Evolutionary conservation across 1,139 yeast genomes (phyloP).

Genomic region (Hansenula lynferdii): DNA sequence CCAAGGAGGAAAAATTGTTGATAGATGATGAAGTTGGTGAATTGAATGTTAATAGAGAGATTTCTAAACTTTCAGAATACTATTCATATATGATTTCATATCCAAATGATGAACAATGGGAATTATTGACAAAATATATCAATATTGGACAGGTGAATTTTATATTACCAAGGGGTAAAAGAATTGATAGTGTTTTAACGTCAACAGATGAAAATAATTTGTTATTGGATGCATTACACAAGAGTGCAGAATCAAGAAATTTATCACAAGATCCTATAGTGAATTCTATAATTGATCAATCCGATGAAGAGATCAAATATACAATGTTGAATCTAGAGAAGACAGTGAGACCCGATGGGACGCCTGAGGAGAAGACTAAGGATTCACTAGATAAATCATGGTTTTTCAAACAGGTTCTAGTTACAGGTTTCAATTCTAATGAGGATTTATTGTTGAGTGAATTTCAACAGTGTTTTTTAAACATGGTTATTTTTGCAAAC

Average conservation of each 20-base stretch:
- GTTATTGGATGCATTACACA: slow-evolving; percentile 26
- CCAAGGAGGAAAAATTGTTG: slow-evolving; percentile 22
- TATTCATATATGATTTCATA: slow-evolving; percentile 29
- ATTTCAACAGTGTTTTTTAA: slow-evolving; percentile 33
- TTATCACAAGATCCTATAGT: slow-evolving; percentile 24
- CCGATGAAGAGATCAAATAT: slow-evolving; percentile 28
- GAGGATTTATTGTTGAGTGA: slow-evolving; percentile 31
- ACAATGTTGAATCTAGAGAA: slow-evolving; percentile 32
- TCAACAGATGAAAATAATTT: slow-evolving; percentile 34
- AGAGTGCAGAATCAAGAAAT: slow-evolving; percentile 14
- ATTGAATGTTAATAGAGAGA: slow-evolving; percentile 24
- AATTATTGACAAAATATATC: slow-evolving; percentile 18
- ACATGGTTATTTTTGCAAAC: slow-evolving; percentile 36
- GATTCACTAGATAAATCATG: slow-evolving; percentile 40
- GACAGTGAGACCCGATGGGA: slow-evolving; percentile 29
- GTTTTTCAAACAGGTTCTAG: slow-evolving; percentile 31
- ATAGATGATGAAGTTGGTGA: slow-evolving; percentile 26
- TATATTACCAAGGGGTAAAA: slow-evolving; percentile 20
- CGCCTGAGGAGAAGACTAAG: slow-evolving; percentile 28
- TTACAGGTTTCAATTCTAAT: slow-evolving; percentile 19
- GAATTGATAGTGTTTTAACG: slow-evolving; percentile 32
- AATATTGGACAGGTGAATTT: slow-evolving; percentile 12
- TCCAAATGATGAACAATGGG: slow-evolving; percentile 26
- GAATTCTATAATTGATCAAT: slow-evolving; percentile 28
- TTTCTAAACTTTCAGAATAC: slow-evolving; percentile 21